A percentile compares a stretch with the other conserved stretches of the same genome.
These are phyloP conservation scores for Solanum chaucha DNA, from an alignment of 257 asterid species.

Conservation along the genomic window DNA sequence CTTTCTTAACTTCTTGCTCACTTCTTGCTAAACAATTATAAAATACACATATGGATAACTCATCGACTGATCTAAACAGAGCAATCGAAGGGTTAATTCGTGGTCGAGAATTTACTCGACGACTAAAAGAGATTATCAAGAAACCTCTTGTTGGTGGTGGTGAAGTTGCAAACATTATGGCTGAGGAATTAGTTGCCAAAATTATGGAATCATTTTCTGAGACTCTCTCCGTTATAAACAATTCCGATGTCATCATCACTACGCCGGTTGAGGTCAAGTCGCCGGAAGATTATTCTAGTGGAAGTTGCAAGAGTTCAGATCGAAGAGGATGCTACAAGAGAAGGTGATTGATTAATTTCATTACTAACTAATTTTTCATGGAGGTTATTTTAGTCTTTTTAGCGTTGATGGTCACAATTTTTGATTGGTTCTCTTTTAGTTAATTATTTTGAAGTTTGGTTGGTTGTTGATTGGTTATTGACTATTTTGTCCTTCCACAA, in stretches of 20 bases:
- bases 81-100: conserved; percentile 30
- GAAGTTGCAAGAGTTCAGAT: conserved; percentile 38
- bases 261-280: conserved; percentile 3
- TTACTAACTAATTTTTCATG: background rate
- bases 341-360: conserved; percentile 15
- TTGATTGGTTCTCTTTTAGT: background rate
- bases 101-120: conserved; percentile 32
- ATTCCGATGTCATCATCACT: conserved; percentile 10
- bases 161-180: background rate
- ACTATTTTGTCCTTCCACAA: background rate
- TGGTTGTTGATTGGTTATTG: background rate
- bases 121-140: conserved; percentile 22
- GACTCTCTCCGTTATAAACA: conserved; percentile 21
- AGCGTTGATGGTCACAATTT: background rate
- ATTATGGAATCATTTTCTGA: conserved; percentile 29
- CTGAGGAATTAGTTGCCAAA: conserved; percentile 19
- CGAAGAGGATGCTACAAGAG: conserved; percentile 64
- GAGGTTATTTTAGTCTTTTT: conserved; percentile 1
- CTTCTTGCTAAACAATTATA: background rate
- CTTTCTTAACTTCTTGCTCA: background rate
- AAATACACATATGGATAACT: background rate
- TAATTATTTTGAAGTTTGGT: background rate
- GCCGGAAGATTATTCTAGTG: conserved; percentile 28
- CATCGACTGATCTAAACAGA: conserved; percentile 6
- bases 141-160: background rate